Conservation (phyloP, 129 eudicot species). For the Lactuca saligna region DNA sequence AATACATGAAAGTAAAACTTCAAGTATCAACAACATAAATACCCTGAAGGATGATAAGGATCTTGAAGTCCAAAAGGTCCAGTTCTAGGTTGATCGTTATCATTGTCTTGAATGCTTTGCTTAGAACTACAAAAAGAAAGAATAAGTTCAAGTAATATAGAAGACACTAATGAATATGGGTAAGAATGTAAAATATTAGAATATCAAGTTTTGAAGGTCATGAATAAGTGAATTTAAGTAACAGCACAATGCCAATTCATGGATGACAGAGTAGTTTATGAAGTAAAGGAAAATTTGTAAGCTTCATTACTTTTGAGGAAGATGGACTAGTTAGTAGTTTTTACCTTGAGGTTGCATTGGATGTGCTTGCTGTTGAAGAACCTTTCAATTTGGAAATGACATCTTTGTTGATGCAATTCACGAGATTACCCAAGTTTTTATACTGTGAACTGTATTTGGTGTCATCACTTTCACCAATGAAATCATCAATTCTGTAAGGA, state of each 20-base stretch:
- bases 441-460: conserved; percentile 60
- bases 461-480: conserved; percentile 44
- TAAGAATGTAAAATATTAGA: neutral
- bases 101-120: conserved; percentile 25
- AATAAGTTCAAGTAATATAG: neutral
- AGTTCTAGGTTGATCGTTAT: conserved; percentile 30
- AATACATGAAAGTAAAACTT: neutral
- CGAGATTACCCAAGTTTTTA: conserved; percentile 73
- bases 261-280: neutral
- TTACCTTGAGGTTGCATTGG: conserved; percentile 43
- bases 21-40: neutral
- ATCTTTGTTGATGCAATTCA: conserved; percentile 40
- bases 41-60: conserved; percentile 50
- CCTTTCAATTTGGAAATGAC: conserved; percentile 47
- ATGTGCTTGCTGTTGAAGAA: conserved; percentile 36
- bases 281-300: neutral
- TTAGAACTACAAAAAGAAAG: conserved; percentile 40
- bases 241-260: too few relatives aligned
- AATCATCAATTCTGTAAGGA: conserved; percentile 66
- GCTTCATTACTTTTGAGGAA: neutral
- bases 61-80: conserved; percentile 34
- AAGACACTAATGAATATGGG: neutral
- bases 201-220: neutral
- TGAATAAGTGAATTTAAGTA: too few relatives aligned
- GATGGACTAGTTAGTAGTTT: neutral